Evolutionary conservation across 805 yeast species (phyloP).

Genomic region (Candida dajiaensis): DNA sequence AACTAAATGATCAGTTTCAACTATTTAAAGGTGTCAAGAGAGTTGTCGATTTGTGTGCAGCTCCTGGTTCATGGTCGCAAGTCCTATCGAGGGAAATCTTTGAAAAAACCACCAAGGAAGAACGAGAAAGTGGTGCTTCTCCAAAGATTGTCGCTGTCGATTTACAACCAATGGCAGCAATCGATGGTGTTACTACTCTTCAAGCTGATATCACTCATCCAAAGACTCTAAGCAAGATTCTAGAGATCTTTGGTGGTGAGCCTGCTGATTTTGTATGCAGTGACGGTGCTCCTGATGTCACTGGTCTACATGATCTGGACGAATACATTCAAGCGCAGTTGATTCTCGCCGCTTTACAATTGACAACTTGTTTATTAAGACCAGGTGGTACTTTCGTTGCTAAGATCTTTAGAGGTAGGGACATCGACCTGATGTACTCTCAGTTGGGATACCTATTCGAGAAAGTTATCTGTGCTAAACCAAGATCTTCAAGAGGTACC

Average conservation of each 20-base stretch:
- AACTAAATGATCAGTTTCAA: conserved; percentile 85
- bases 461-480: conserved; percentile 90
- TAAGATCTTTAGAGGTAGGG: conserved; percentile 93
- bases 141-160: conserved; percentile 91
- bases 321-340: conserved; percentile 96
- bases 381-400: conserved; percentile 95
- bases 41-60: conserved; percentile 97
- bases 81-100: conserved; percentile 72
- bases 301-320: conserved; percentile 94
- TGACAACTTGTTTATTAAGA: conserved; percentile 82
- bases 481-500: conserved; percentile 91
- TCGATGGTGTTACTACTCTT: conserved; percentile 80
- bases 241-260: conserved; percentile 82
- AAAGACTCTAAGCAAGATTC: conserved; percentile 67
- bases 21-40: conserved; percentile 62
- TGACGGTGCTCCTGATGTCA: conserved; percentile 99
- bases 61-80: conserved; percentile 98
- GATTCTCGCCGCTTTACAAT: conserved; percentile 82
- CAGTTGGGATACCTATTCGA: conserved; percentile 85
- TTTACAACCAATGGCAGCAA: conserved; percentile 95
- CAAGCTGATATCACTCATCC: conserved; percentile 99
- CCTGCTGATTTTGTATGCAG: conserved; percentile 94
- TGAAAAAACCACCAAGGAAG: conserved; percentile 29
- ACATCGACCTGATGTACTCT: conserved; percentile 88
- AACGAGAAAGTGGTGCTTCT: conserved; percentile 27